Evolutionary conservation across 2,329 filamentous ascomycete species (phyloP).

Genomic region (Calonectria hawksworthii): DNA sequence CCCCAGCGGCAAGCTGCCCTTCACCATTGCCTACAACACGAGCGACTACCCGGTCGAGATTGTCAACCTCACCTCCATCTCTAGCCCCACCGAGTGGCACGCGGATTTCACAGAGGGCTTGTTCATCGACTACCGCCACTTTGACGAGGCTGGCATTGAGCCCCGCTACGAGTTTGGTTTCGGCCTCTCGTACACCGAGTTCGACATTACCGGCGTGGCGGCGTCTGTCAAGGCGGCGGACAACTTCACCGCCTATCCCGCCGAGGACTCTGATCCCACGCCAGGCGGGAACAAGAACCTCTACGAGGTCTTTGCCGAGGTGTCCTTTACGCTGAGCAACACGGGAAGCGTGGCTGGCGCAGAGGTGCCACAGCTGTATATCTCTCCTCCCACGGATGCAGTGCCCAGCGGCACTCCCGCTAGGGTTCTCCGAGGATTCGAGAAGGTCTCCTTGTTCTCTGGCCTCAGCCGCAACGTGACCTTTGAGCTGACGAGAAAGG

Average conservation of each 20-base stretch:
- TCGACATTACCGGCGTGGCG: constrained; percentile 68
- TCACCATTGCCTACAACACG: constrained; percentile 70
- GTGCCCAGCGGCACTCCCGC: constrained; percentile 55
- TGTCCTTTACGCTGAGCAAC: constrained; percentile 75
- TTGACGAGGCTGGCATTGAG: constrained; percentile 73
- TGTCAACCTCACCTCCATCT: constrained; percentile 58
- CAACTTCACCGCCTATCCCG: constrained; percentile 45
- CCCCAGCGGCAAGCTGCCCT: constrained; percentile 70
- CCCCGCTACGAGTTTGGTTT: constrained; percentile 82
- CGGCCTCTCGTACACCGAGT: constrained; percentile 80
- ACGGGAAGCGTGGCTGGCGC: constrained; percentile 66
- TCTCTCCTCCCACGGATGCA: constrained; percentile 58
- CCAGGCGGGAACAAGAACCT: constrained; percentile 62
- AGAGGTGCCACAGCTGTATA: constrained; percentile 68
- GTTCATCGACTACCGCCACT: constrained; percentile 78
- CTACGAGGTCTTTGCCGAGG: constrained; percentile 60
- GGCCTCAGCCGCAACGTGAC: constrained; percentile 68
- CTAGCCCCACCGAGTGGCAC: constrained; percentile 62
- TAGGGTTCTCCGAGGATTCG: constrained; percentile 73
- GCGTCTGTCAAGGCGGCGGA: constrained; percentile 52
- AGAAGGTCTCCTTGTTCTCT: constrained; percentile 70
- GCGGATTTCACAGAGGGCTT: constrained; percentile 66
- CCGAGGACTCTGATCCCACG: constrained; percentile 52
- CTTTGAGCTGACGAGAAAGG: constrained; percentile 70
- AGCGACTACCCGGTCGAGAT: constrained; percentile 66